Evolutionary conservation across 257 asterid species (phyloP).

Genomic region (Solanum microdontum): DNA sequence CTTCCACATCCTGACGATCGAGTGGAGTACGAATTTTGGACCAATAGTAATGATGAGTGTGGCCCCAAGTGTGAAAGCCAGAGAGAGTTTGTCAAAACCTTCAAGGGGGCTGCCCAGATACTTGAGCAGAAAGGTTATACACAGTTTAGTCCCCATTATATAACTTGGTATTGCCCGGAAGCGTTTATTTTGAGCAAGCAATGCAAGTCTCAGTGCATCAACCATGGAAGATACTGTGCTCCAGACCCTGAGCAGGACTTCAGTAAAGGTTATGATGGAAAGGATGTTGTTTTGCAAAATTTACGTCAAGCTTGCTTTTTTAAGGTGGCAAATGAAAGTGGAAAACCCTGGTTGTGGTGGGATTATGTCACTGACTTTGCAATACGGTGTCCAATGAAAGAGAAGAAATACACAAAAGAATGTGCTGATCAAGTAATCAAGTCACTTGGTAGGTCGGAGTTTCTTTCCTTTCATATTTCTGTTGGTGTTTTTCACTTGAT

Average conservation of each 20-base stretch:
- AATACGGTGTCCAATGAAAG: slow-evolving; percentile 63
- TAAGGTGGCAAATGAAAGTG: slow-evolving; percentile 56
- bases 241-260: slow-evolving; percentile 77
- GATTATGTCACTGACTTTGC: slow-evolving; percentile 61
- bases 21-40: slow-evolving; percentile 90
- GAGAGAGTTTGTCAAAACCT: slow-evolving; percentile 54
- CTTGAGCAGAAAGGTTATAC: slow-evolving; percentile 85
- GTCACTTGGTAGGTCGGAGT: slow-evolving; percentile 18
- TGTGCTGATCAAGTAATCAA: slow-evolving; percentile 54
- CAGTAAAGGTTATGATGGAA: slow-evolving; percentile 59
- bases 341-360: slow-evolving; percentile 79
- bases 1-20: slow-evolving; percentile 97
- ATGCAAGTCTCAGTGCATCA: slow-evolving; percentile 70
- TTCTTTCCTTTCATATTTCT: neutral
- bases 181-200: slow-evolving; percentile 54
- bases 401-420: slow-evolving; percentile 45
- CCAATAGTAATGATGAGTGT: slow-evolving; percentile 83
- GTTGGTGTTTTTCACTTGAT: neutral
- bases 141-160: slow-evolving; percentile 39
- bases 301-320: slow-evolving; percentile 56
- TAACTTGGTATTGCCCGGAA: slow-evolving; percentile 69
- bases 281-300: slow-evolving; percentile 53
- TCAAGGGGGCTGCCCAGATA: slow-evolving; percentile 92
- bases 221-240: slow-evolving; percentile 65
- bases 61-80: slow-evolving; percentile 89